A percentile compares a stretch with the other conserved stretches of the same genome.
These are phyloP conservation scores for Sonneratia alba DNA, from an alignment of 345 rosid species.

Conservation along the genomic window DNA sequence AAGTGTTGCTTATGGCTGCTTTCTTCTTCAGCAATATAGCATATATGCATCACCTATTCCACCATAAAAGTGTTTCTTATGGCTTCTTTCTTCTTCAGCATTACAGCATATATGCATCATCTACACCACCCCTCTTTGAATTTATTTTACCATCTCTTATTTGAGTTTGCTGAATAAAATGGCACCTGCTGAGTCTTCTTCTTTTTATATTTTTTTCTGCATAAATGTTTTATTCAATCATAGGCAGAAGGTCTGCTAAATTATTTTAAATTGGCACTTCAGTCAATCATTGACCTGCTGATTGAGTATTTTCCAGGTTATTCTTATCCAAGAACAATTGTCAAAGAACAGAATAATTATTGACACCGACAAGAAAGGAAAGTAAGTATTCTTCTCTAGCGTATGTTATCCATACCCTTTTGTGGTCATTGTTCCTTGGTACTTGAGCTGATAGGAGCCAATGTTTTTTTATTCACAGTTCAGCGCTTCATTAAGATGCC, in stretches of 20 bases:
- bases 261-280: background rate
- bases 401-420: background rate
- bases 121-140: background rate
- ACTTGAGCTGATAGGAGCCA: background rate
- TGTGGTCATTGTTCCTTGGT: background rate
- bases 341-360: constrained; percentile 91
- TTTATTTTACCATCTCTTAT: background rate
- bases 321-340: constrained; percentile 90
- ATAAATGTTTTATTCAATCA: background rate
- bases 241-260: background rate
- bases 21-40: background rate
- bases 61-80: too few species aligned
- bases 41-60: background rate
- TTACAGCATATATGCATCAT: background rate
- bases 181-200: background rate
- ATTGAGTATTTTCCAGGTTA: constrained; percentile 40
- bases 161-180: background rate
- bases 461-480: background rate
- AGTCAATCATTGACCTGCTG: background rate
- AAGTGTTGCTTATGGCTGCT: background rate
- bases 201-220: background rate
- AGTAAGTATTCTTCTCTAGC: constrained; percentile 46
- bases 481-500: background rate
- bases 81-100: background rate
- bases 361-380: constrained; percentile 84